phyloP scores from a whole-genome alignment of 352 stramenopile species.

The Sclerospora graminicola region DNA sequence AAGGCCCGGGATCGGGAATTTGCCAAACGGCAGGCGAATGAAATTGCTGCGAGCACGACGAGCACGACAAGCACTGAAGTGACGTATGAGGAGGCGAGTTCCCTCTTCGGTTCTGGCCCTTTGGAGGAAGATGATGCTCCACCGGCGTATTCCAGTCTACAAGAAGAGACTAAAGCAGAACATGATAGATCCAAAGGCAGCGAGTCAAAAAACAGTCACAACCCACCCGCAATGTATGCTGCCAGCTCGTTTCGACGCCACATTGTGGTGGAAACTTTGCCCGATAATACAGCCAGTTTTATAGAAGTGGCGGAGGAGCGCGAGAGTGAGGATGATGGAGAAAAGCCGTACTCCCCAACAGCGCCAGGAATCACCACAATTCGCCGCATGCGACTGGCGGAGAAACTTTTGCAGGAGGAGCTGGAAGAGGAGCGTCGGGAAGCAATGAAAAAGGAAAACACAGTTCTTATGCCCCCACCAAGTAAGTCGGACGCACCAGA shows the following conservation, averaged over 20 bases:
- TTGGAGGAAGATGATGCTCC: slow-evolving; percentile 8
- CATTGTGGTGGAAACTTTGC: slow-evolving; percentile 51
- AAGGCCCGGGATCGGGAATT: slow-evolving; percentile 19
- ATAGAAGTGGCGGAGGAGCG: slow-evolving; percentile 44
- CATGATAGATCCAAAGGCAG: slow-evolving; percentile 4
- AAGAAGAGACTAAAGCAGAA: slow-evolving; percentile 14
- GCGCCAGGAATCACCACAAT: slow-evolving; percentile 50
- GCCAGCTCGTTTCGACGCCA: slow-evolving; percentile 44
- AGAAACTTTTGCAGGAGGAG: slow-evolving; percentile 48
- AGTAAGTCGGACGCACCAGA: slow-evolving; percentile 22
- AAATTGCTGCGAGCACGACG: slow-evolving; percentile 4
- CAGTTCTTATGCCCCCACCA: slow-evolving; percentile 19
- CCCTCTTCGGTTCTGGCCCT: slow-evolving; percentile 15
- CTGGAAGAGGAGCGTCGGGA: slow-evolving; percentile 47
- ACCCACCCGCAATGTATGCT: slow-evolving; percentile 20
- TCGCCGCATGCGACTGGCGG: slow-evolving; percentile 52
- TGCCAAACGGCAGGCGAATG: slow-evolving; percentile 20
- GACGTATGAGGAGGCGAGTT: slow-evolving; percentile 21
- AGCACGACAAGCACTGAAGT: slow-evolving; percentile 10
- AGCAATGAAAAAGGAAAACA: slow-evolving; percentile 43
- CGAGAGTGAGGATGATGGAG: slow-evolving; percentile 17
- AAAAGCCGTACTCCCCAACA: slow-evolving; percentile 59
- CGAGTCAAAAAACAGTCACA: slow-evolving; percentile 17
- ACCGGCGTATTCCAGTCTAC: slow-evolving; percentile 11
- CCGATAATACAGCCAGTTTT: slow-evolving; percentile 51